Evolutionary conservation across 2,329 filamentous ascomycete genomes (phyloP), one percentile per base, ranked within the genome.

Genomic region (Xylariaceae sp.): DNA sequence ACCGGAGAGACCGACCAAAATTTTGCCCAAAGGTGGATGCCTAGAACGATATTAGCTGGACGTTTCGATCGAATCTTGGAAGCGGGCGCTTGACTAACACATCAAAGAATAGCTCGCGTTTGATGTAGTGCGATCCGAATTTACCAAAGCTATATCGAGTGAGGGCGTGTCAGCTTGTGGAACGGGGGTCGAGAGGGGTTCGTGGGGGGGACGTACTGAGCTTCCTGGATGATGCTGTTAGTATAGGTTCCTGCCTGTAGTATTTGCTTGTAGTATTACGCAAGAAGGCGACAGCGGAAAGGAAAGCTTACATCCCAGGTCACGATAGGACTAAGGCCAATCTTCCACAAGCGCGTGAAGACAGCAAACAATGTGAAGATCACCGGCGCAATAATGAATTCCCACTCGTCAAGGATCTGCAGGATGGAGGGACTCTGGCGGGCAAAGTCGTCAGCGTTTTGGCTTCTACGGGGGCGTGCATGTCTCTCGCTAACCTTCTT

Each of bases 21-120:
- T 97, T 79, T 99, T 99, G 70, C 94, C 94, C 58, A 99, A 84
- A 52, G 94, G 94, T 62, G 94, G 94, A 73, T 95, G 63, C 34
- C 64, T 63, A 47, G 47, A 27, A 47, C 55, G 27, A 40, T 51
- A 55, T 66, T 58, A 66, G 61, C 54, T 51, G 42, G 35, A 19
- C 39, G 49, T 37, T 52, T 46, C 30, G 32, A 53, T 49, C 29
- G 37, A 49, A 49, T 30, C 31, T 41, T 3, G 41, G 30, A 42
- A 47, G 62, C 60, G 49, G 43, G 39, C 6, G 37, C 4, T 37
- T n/a, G 30, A 70, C 74, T 72, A 42, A 68, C 65, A 76, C 78
- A 79, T 95, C 89, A 76, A 99, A 99, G 81, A 99, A 99, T 79
- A 97, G 96, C 74, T 99, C 94, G 72, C 92, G 89, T 74, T 99